Evolutionary conservation across 202 grass and related monocot species (phyloP), one percentile per base, ranked within the genome.

Genomic region (Bolboschoenoplectus hybrid): DNA sequence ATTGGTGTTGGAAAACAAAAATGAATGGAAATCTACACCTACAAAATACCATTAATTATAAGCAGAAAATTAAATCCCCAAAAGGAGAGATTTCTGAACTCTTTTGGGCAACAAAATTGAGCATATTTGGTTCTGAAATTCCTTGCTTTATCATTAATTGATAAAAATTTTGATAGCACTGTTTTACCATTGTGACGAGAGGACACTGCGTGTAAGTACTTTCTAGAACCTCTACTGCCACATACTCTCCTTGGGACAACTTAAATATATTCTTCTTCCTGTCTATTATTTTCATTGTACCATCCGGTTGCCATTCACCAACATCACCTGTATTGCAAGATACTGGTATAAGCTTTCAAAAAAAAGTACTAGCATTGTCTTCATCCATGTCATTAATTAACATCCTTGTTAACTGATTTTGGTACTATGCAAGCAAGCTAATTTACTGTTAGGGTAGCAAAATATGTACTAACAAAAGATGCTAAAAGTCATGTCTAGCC

Each of bases 261-360:
- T 99, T 99, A 82, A 99, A 99, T 43, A 96, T 96, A 51, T 99
- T 99, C 83, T 99, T 96, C 88, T 96, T 99, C 84, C 97, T 91
- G 65, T 96, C 97, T 47, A 96, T 94, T 81, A 99, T 96, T 89
- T 94, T 96, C 97, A 99, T 94, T 10, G 93, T 81, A 50, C 93
- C 97, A 86, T 96, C 85, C 0, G 86, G 63, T 88, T 96, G 97
- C 97, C 97, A 98, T 88, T 98, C 97, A 38, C 97, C 97, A 41
- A 98, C 89, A 81, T 98, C 97, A 34, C 97, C 92, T 94, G 19
- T 69, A 80, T n/a, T 56, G 86, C 10, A 61, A 58, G 50, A 74
- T 74, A 66, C 65, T 39, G 39, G 70, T 63, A 3, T 4, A 39
- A 76, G 26, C 63, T 82, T 87, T 0, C 7, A 63, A 80, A 13